These are phyloP conservation scores for Lentinula novae-zelandiae DNA, from an alignment of 1,284 basidiomycete species.

Conservation along the genomic window DNA sequence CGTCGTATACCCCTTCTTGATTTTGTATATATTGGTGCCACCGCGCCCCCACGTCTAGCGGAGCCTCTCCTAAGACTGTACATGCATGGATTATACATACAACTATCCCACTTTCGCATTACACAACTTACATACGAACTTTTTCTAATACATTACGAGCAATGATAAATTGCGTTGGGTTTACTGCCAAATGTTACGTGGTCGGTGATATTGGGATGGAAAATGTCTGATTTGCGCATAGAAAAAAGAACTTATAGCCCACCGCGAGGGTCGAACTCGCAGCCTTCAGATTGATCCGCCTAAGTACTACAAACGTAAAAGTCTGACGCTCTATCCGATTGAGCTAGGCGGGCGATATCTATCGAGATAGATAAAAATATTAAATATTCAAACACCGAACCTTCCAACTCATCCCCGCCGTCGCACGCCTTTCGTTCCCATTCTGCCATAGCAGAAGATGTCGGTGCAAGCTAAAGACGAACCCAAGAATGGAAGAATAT, in stretches of 20 bases:
- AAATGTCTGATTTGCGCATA: neutral
- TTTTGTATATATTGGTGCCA: neutral
- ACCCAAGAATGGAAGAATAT: too few species aligned
- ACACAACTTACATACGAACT: too few species aligned
- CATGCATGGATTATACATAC: neutral
- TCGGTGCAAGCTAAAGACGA: too few species aligned
- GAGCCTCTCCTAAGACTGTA: neutral
- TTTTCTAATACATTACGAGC: too few species aligned
- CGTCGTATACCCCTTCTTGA: neutral
- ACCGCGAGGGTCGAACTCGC: conserved; percentile 91
- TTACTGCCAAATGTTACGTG: too few species aligned
- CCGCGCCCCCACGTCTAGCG: neutral
- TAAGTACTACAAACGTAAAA: conserved; percentile 21
- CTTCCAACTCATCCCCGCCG: too few species aligned
- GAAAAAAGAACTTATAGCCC: conserved; percentile 45
- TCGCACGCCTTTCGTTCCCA: too few species aligned
- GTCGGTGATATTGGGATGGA: neutral
- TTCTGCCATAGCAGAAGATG: too few species aligned
- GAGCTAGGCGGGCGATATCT: conserved; percentile 76
- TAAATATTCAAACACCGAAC: too few species aligned
- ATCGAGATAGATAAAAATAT: too few species aligned
- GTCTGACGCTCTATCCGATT: conserved; percentile 88
- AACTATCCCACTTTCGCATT: neutral
- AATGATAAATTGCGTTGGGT: too few species aligned
- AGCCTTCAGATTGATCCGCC: conserved; percentile 69